Conservation (phyloP, 768 basidiomycete genomes). For the Amanita pseudoporphyria region DNA sequence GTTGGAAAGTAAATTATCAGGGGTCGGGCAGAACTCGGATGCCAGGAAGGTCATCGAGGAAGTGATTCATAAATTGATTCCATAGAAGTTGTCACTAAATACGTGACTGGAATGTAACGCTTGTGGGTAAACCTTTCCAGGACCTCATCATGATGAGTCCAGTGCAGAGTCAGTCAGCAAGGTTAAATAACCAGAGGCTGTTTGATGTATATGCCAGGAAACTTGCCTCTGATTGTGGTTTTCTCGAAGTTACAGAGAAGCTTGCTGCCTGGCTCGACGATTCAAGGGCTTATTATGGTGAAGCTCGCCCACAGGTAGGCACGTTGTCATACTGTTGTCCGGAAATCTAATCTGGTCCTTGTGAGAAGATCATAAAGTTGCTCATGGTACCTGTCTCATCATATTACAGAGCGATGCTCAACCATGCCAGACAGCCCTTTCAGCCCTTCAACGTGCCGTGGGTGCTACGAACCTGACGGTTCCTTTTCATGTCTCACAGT, state of each 20-base stretch:
- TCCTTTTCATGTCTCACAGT: slow-evolving; percentile 22
- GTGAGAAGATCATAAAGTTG: slow-evolving; percentile 36
- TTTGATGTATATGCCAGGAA: slow-evolving; percentile 26
- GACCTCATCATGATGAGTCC: background rate
- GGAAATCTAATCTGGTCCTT: slow-evolving; percentile 1
- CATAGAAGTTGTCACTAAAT: background rate
- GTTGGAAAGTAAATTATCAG: slow-evolving; percentile 48
- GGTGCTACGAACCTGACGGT: slow-evolving; percentile 12
- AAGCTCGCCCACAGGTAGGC: slow-evolving; percentile 37
- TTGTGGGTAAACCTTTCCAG: background rate
- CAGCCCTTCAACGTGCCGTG: slow-evolving; percentile 23
- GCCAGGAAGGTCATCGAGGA: slow-evolving; percentile 57
- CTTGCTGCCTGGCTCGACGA: slow-evolving; percentile 35
- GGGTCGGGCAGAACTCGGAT: slow-evolving; percentile 50
- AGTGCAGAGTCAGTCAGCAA: background rate
- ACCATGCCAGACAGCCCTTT: slow-evolving; percentile 25
- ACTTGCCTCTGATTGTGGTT: slow-evolving; percentile 23
- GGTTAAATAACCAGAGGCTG: slow-evolving; percentile 26
- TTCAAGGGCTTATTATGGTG: slow-evolving; percentile 42
- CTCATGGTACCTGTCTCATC: slow-evolving; percentile 27
- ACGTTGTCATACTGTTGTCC: background rate
- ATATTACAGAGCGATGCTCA: background rate
- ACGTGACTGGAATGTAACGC: background rate
- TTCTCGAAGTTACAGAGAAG: slow-evolving; percentile 22
- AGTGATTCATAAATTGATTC: slow-evolving; percentile 25